Evolutionary conservation across 2,329 filamentous ascomycete genomes (phyloP).

Genomic region (Amphichorda felina): DNA sequence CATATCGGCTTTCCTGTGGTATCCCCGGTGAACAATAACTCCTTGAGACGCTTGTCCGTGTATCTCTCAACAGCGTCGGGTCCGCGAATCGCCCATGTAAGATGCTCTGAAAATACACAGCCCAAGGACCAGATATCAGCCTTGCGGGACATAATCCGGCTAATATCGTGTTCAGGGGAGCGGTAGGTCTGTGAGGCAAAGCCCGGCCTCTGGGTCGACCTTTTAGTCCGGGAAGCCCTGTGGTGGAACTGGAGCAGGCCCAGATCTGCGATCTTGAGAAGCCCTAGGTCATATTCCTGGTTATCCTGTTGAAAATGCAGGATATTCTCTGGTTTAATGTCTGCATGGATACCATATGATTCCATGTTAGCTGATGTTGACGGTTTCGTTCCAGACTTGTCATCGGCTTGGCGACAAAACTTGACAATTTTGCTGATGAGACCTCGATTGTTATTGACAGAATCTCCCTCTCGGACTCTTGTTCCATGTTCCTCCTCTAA

Average conservation of each 20-base stretch:
- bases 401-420: too few species aligned
- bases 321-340: constrained; percentile 9
- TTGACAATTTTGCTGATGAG: too few species aligned
- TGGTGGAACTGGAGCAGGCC: constrained; percentile 1
- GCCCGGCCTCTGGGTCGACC: too few species aligned
- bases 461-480: not conserved
- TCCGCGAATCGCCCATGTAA: constrained; percentile 4
- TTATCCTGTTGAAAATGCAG: constrained; percentile 4
- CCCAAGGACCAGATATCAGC: constrained; percentile 6
- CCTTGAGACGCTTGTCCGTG: not conserved
- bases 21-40: not conserved
- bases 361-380: not conserved
- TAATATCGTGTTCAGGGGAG: constrained; percentile 3
- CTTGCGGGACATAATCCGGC: constrained; percentile 2
- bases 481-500: not conserved
- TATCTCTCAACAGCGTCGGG: constrained; percentile 1
- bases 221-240: not conserved
- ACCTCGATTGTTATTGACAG: too few species aligned
- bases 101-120: constrained; percentile 6
- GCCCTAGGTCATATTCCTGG: constrained; percentile 3
- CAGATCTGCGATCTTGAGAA: not conserved
- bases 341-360: constrained; percentile 6
- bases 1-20: not conserved
- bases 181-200: constrained; percentile 2
- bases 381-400: too few species aligned